Evolutionary conservation across 352 stramenopile genomes (phyloP).

Genomic region (Phytophthora sansomeana): DNA sequence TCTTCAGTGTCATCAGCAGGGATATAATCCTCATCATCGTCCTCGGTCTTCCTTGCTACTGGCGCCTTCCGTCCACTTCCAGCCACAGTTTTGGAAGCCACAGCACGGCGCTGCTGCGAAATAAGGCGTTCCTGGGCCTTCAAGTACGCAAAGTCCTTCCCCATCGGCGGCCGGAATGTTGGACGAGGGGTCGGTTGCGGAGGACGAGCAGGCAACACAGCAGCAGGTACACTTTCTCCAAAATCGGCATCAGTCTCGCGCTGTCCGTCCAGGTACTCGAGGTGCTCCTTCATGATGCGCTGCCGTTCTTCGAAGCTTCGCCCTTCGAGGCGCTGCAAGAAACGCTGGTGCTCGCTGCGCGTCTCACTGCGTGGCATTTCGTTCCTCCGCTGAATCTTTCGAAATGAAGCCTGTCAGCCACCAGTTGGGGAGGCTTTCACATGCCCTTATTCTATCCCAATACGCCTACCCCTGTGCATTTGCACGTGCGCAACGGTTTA

Average conservation of each 20-base stretch:
- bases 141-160: not conserved
- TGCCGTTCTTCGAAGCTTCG: not conserved
- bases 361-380: not conserved
- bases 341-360: slow-evolving; percentile 3
- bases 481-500: too few relatives aligned
- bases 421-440: not conserved
- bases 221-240: too few relatives aligned
- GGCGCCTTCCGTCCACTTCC: not conserved
- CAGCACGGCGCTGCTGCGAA: not conserved
- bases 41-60: not conserved
- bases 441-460: not conserved
- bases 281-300: not conserved
- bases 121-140: not conserved
- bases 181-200: not conserved
- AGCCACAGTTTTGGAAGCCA: slow-evolving; percentile 5
- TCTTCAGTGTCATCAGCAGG: too few relatives aligned
- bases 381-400: not conserved
- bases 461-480: slow-evolving; percentile 7
- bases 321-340: not conserved
- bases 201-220: not conserved
- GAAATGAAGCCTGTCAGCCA: slow-evolving; percentile 8
- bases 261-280: not conserved
- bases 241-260: not conserved
- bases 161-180: not conserved
- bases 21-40: slow-evolving; percentile 8